phyloP scores from a whole-genome alignment of 176 grass and related monocot genomes.

The Oryza glumipatula region DNA sequence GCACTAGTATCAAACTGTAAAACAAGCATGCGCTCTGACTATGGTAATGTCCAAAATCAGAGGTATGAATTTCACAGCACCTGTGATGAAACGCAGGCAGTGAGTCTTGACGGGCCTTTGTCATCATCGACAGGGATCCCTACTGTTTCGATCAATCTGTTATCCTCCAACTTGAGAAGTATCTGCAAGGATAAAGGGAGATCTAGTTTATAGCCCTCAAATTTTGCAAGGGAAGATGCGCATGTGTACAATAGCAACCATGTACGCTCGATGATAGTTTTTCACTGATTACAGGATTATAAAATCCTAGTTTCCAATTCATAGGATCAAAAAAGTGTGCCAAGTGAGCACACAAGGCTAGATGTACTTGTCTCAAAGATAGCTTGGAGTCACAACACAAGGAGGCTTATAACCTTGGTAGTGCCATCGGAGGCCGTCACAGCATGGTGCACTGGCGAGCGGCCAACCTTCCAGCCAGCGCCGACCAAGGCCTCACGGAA shows the following conservation, averaged over 20 bases:
- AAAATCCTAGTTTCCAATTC: background rate
- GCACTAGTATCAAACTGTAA: background rate
- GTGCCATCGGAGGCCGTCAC: slow-evolving; percentile 79
- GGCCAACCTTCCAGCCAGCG: slow-evolving; percentile 71
- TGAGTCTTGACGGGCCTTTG: slow-evolving; percentile 69
- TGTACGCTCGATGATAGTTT: background rate
- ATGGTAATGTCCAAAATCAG: background rate
- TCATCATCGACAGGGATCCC: slow-evolving; percentile 83
- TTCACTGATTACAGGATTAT: background rate
- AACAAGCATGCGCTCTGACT: background rate
- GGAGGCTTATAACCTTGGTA: slow-evolving; percentile 60
- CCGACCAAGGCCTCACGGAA: slow-evolving; percentile 70
- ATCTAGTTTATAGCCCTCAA: background rate
- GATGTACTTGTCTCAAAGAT: background rate
- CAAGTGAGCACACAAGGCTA: background rate
- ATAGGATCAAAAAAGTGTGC: background rate
- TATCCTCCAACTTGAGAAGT: slow-evolving; percentile 95
- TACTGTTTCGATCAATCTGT: slow-evolving; percentile 87
- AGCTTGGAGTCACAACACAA: background rate
- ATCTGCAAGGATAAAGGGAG: slow-evolving; percentile 55
- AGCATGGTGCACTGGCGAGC: slow-evolving; percentile 78
- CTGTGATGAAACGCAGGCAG: slow-evolving; percentile 94
- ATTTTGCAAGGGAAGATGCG: background rate
- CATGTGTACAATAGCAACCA: background rate
- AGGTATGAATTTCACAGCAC: slow-evolving; percentile 27